Evolutionary conservation across 1,284 basidiomycete species (phyloP).

Genomic region (Hemileia vastatrix): DNA sequence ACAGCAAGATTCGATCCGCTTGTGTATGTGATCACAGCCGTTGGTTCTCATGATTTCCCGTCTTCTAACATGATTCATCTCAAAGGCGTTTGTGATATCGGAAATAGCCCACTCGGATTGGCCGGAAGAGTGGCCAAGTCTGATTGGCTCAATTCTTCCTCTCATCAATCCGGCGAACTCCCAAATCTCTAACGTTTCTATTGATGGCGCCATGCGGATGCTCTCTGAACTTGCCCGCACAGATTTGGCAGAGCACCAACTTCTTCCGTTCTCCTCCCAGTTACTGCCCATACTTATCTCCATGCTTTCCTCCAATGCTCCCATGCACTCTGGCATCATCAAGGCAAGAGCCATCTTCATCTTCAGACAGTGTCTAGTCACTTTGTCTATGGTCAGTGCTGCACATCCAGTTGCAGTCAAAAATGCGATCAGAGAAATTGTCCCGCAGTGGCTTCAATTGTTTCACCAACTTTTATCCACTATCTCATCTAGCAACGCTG

Average conservation of each 20-base stretch:
- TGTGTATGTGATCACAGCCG: slow-evolving; percentile 52
- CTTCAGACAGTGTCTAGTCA: slow-evolving; percentile 78
- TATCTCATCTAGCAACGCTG: slow-evolving; percentile 38
- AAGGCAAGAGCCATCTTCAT: slow-evolving; percentile 75
- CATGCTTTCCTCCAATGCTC: slow-evolving; percentile 15
- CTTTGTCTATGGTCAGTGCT: slow-evolving; percentile 87
- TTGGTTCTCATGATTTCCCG: background rate
- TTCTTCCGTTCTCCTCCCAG: slow-evolving; percentile 71
- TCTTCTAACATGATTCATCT: background rate
- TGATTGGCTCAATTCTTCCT: slow-evolving; percentile 60
- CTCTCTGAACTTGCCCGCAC: slow-evolving; percentile 82
- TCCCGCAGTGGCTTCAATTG: slow-evolving; percentile 79
- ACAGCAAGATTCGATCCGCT: slow-evolving; percentile 70
- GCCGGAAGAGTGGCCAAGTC: slow-evolving; percentile 83
- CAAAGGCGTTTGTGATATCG: slow-evolving; percentile 69
- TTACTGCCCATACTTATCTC: slow-evolving; percentile 63
- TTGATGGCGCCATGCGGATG: slow-evolving; percentile 91
- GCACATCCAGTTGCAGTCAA: slow-evolving; percentile 76
- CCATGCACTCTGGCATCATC: slow-evolving; percentile 61
- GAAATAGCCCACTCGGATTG: slow-evolving; percentile 78
- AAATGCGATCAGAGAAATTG: slow-evolving; percentile 65
- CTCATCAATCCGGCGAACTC: slow-evolving; percentile 60
- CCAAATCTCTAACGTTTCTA: slow-evolving; percentile 48
- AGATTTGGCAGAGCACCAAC: slow-evolving; percentile 82
- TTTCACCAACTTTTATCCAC: slow-evolving; percentile 57